These are phyloP conservation scores for Daldinia concentrica DNA, from an alignment of 495 filamentous ascomycete genomes.

Conservation along the genomic window DNA sequence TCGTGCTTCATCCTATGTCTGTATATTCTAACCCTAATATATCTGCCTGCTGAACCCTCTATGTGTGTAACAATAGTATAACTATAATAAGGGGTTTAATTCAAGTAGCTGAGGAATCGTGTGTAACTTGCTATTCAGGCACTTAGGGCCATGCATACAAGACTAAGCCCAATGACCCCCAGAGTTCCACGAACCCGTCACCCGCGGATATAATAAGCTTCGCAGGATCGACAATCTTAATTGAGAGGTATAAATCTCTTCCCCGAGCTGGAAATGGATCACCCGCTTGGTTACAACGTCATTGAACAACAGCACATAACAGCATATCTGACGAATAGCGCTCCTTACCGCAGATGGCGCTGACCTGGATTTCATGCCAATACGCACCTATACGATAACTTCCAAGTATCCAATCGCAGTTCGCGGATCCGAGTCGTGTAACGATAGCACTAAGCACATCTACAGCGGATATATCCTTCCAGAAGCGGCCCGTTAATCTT, in stretches of 20 bases:
- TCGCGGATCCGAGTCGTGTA: not conserved
- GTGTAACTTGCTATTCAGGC: conserved; percentile 11
- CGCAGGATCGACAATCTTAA: conserved; percentile 20
- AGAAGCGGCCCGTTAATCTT: conserved; percentile 8
- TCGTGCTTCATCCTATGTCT: not conserved
- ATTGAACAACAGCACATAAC: conserved; percentile 7
- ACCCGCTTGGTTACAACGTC: conserved; percentile 24
- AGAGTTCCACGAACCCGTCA: conserved; percentile 2
- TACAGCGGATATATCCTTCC: not conserved
- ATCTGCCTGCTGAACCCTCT: not conserved
- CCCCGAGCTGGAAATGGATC: conserved; percentile 15
- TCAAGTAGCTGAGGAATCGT: conserved; percentile 6
- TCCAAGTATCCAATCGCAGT: conserved; percentile 5
- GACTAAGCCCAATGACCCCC: conserved; percentile 2
- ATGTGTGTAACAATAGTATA: not conserved
- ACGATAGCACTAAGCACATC: not conserved
- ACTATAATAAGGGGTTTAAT: not conserved
- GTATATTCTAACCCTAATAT: not conserved
- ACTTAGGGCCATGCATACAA: conserved; percentile 6
- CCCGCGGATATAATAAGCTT: not conserved
- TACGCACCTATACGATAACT: conserved; percentile 2
- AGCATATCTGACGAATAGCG: conserved; percentile 10
- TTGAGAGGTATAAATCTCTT: conserved; percentile 21
- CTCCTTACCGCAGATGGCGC: conserved; percentile 33
- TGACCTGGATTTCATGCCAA: not conserved